Conservation (phyloP, 2,329 filamentous ascomycete genomes). For the Pseudocercospora fuligena region DNA sequence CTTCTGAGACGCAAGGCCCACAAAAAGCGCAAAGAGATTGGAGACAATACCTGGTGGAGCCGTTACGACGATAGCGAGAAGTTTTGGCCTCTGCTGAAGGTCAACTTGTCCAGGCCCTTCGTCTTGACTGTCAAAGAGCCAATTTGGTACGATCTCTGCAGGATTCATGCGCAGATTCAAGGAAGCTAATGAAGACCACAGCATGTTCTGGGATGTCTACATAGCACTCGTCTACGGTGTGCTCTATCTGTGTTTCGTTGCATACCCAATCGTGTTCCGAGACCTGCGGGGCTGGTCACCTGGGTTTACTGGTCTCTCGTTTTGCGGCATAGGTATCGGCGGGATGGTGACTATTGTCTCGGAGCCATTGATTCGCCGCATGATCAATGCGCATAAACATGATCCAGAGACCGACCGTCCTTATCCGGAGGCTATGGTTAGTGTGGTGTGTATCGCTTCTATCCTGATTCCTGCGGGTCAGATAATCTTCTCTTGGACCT, state of each 20-base stretch:
- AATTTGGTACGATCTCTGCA: slow-evolving; percentile 66
- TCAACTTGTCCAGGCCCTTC: slow-evolving; percentile 79
- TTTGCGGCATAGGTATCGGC: slow-evolving; percentile 71
- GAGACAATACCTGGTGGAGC: slow-evolving; percentile 75
- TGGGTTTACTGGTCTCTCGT: slow-evolving; percentile 75
- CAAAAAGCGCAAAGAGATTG: slow-evolving; percentile 67
- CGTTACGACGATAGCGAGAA: slow-evolving; percentile 75
- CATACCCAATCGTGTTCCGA: slow-evolving; percentile 83
- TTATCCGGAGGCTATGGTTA: slow-evolving; percentile 79
- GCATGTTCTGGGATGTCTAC: slow-evolving; percentile 74
- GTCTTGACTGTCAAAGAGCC: slow-evolving; percentile 79
- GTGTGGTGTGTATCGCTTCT: slow-evolving; percentile 77
- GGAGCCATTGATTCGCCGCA: slow-evolving; percentile 72
- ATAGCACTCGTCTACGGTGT: slow-evolving; percentile 82
- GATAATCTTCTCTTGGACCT: slow-evolving; percentile 88
- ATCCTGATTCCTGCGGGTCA: slow-evolving; percentile 77
- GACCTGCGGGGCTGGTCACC: slow-evolving; percentile 76
- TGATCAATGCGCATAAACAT: slow-evolving; percentile 76
- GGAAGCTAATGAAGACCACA: slow-evolving; percentile 38
- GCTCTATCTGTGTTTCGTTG: slow-evolving; percentile 87
- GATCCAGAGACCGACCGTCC: slow-evolving; percentile 76
- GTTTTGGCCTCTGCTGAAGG: slow-evolving; percentile 69
- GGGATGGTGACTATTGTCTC: slow-evolving; percentile 56
- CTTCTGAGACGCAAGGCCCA: slow-evolving; percentile 71
- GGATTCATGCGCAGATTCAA: neutral